Evolutionary conservation across 2,329 filamentous ascomycete genomes (phyloP), one percentile per base, ranked within the genome.

Genomic region (Ploettnerulaceae sp.): DNA sequence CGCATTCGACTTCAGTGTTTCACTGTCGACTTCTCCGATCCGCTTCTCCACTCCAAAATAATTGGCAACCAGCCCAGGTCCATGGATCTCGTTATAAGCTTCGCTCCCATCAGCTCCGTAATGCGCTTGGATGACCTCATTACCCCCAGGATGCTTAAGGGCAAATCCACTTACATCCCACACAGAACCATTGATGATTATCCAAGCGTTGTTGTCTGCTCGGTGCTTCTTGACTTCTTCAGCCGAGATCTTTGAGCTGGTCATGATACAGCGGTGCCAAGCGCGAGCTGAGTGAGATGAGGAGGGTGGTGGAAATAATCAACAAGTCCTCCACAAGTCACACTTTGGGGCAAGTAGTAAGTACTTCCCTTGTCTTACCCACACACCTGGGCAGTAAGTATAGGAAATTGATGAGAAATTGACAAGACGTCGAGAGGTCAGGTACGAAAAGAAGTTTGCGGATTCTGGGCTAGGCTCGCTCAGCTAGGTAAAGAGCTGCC

Each of bases 151-250:
- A 61, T 81, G 78, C 48, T 79, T 69, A 8, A 74, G 72, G 8
- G 78, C 69, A 61, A 86, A 85, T 15, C 75, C 70, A 20, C 77
- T 80, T 26, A 86, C 67, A 61, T 86, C 79, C 69, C 80, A 85
- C 21, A 85, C 79, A 55, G 76, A 74, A 31, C 74, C 75, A 61
- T 85, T 75, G 20, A 86, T 73, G n/a, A 84, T 79, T 47, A 86
- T 75, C 83, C 83, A 86, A 58, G 74, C 75, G 53, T 78, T 62
- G 31, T 68, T 55, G 21, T 31, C 28, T 20, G 45, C 31, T 20
- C 31, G 36, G 32, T 47, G 45, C 17, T 37, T 31, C 11, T 33
- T 8, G 29, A 47, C 31, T n/a, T 47, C 45, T 12, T 20, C 37
- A 31, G 24, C 37, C 17, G 37, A 40, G 24, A 40, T 29, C 15